A percentile compares a stretch with the other conserved stretches of the same genome.
These are phyloP conservation scores for Mycena latifolia DNA, from an alignment of 768 basidiomycete species.

Conservation along the genomic window DNA sequence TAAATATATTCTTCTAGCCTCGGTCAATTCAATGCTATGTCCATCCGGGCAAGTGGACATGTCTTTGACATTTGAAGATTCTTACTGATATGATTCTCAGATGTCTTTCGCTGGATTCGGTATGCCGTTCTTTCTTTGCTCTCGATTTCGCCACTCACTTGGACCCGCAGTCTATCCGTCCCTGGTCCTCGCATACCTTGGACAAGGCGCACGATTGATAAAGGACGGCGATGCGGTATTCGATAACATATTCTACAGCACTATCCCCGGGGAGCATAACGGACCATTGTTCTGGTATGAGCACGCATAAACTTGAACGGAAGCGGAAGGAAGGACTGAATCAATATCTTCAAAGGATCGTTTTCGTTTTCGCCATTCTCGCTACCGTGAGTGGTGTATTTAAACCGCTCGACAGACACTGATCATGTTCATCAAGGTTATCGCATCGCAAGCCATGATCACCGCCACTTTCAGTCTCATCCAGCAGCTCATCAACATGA, in stretches of 20 bases:
- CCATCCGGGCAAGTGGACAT: conserved; percentile 63
- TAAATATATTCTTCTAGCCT: conserved; percentile 55
- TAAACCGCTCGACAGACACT: neutral
- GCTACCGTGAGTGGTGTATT: conserved; percentile 62
- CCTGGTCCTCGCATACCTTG: conserved; percentile 75
- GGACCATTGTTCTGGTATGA: conserved; percentile 70
- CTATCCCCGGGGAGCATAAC: conserved; percentile 69
- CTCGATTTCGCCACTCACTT: no score
- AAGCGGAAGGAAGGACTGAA: neutral
- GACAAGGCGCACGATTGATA: conserved; percentile 76
- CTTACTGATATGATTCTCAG: conserved; percentile 37
- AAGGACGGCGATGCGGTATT: conserved; percentile 61
- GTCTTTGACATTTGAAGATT: neutral
- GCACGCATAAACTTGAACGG: neutral
- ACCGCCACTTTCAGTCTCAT: conserved; percentile 73
- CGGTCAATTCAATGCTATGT: conserved; percentile 73
- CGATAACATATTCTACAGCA: conserved; percentile 69
- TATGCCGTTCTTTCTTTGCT: no score
- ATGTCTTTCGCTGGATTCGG: conserved; percentile 61
- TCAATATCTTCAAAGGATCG: conserved; percentile 55
- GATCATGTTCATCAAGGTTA: conserved; percentile 49
- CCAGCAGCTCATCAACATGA: conserved; percentile 76
- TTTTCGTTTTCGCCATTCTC: conserved; percentile 72
- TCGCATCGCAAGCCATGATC: conserved; percentile 78
- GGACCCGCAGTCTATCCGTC: conserved; percentile 62